phyloP scores from a whole-genome alignment of 805 yeast genomes.

The Candida khao-thaluensis region DNA sequence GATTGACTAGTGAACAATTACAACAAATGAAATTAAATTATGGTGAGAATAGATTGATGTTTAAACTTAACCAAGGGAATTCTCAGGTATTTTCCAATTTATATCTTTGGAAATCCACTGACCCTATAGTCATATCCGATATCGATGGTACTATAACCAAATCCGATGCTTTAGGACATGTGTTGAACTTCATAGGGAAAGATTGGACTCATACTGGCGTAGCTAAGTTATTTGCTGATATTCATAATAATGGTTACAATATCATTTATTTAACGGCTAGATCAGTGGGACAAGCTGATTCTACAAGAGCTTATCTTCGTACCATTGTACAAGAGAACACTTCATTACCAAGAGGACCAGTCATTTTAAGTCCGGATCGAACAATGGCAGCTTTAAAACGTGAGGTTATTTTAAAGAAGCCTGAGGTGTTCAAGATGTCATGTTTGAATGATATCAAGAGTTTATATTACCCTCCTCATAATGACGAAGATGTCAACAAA shows the following conservation, averaged over 20 bases:
- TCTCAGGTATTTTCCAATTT: slow-evolving; percentile 73
- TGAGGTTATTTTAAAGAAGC: slow-evolving; percentile 90
- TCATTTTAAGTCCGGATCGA: slow-evolving; percentile 90
- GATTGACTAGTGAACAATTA: slow-evolving; percentile 89
- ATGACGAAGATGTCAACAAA: slow-evolving; percentile 25
- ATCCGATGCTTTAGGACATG: slow-evolving; percentile 96
- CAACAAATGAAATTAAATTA: slow-evolving; percentile 66
- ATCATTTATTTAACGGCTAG: slow-evolving; percentile 92
- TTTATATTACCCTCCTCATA: slow-evolving; percentile 46
- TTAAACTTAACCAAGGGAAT: slow-evolving; percentile 79
- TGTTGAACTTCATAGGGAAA: slow-evolving; percentile 85
- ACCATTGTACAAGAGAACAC: slow-evolving; percentile 71
- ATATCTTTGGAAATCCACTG: slow-evolving; percentile 77
- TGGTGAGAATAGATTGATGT: slow-evolving; percentile 78
- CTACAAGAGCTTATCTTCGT: slow-evolving; percentile 78
- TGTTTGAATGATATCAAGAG: slow-evolving; percentile 83
- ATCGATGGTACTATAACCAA: slow-evolving; percentile 98
- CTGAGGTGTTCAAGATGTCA: slow-evolving; percentile 98
- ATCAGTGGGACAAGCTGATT: slow-evolving; percentile 92
- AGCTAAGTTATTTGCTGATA: slow-evolving; percentile 87
- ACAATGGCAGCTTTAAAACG: slow-evolving; percentile 92
- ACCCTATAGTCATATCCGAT: slow-evolving; percentile 93
- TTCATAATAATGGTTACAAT: slow-evolving; percentile 83
- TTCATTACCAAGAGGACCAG: slow-evolving; percentile 85
- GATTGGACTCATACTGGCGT: slow-evolving; percentile 99